A percentile compares a stretch with the other conserved stretches of the same genome.
These are phyloP conservation scores for Coemansia asiatica DNA, from an alignment of 192 early-diverging fungal species.

Conservation along the genomic window DNA sequence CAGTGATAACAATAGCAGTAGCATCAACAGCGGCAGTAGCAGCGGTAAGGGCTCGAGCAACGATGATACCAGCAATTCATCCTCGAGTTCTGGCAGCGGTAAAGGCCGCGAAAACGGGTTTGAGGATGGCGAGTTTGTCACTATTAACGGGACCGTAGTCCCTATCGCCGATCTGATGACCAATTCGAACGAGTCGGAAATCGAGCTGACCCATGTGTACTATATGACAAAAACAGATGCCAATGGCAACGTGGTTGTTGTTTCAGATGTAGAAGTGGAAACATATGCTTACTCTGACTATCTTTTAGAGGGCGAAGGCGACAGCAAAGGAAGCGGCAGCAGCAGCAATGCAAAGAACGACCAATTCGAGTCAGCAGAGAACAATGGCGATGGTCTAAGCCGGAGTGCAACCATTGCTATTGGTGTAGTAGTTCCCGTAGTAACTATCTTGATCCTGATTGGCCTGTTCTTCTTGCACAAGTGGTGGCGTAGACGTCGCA, in stretches of 20 bases:
- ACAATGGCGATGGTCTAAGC: constrained; percentile 18
- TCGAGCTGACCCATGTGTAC: constrained; percentile 5
- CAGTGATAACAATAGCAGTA: not conserved
- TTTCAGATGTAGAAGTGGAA: constrained; percentile 7
- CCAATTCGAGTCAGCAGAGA: not conserved
- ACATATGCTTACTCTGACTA: constrained; percentile 12
- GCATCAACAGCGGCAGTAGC: not conserved
- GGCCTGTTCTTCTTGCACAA: constrained; percentile 42
- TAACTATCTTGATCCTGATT: constrained; percentile 29
- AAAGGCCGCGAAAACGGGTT: not conserved
- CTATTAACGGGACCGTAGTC: constrained; percentile 4
- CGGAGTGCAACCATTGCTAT: constrained; percentile 36
- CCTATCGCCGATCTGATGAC: constrained; percentile 7
- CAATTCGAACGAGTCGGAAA: not conserved
- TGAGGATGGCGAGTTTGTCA: constrained; percentile 3
- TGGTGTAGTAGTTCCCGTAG: constrained; percentile 29
- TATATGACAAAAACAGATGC: constrained; percentile 6
- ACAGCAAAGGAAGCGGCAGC: not conserved
- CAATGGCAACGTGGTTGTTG: constrained; percentile 8
- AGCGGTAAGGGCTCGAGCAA: not conserved
- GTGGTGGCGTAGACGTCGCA: constrained; percentile 39
- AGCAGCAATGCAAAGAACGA: not conserved
- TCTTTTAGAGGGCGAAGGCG: not conserved
- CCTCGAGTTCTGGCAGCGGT: not conserved
- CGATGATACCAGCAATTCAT: not conserved